Base-by-base conservation (phyloP, 2,329 filamentous ascomycete species). In the Fusarium cicatricum region DNA sequence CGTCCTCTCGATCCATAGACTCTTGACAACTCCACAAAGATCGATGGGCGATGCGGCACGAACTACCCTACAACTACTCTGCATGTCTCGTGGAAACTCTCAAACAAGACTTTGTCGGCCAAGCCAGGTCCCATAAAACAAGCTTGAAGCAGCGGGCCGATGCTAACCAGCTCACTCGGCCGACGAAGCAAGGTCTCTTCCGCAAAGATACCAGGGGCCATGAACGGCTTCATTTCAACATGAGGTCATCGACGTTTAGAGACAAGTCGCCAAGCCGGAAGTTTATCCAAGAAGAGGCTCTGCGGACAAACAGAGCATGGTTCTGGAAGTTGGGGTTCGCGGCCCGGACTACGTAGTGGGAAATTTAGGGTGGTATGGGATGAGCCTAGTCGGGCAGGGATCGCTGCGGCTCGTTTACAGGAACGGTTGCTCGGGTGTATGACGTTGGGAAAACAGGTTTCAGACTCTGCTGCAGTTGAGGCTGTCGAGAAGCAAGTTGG, bases 251-350 rank as follows among this genome's bases (percentile, higher is more conserved):
- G n/a, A 48, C 3, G 14, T 11, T 36, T 28, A 10, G 34, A 39
- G 14, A 14, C 16, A 11, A 12, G 16, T 16, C 36, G 40, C 47
- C 37, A 62, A 58, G 58, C 8, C 33, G 40, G 39, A 52, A 14
- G 14, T 23, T 45, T 52, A 6, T 38, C 17, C 8, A 37, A 21
- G 34, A 21, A 19, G 23, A 42, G 44, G 44, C 16, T 33, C 48
- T 45, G 48, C 39, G 23, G 21, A 14, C 16, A 11, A 19, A 23
- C 11, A 32, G 39, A 38, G 8, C 34, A 12, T 39, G 14, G 34
- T 39, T 39, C 17, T 37, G 19, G 21, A 31, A 36, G 34, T 32
- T 33, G n/a, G 11, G 10, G 36, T 26, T 26, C 31, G 11, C 36
- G 43, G 11, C 32, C 12, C 5, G 33, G 21, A 23, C 8, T 19